phyloP scores from a whole-genome alignment of 139 green algal genomes.

The Astrephomene gubernaculifera region DNA sequence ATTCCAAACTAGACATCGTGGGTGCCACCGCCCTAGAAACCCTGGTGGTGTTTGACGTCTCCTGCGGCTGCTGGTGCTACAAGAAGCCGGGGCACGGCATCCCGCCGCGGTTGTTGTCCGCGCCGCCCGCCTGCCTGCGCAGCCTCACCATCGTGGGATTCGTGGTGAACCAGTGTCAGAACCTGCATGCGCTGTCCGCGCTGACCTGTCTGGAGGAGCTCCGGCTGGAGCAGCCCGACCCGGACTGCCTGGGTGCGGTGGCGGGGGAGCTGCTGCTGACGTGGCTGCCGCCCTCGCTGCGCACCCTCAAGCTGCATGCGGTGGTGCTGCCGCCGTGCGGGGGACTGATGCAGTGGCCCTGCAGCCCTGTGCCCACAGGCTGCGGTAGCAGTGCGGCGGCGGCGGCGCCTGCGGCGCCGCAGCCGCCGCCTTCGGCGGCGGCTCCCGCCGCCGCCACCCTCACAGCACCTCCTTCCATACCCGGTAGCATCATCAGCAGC shows the following conservation, averaged over 20 bases:
- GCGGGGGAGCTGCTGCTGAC: conserved; percentile 36
- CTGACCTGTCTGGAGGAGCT: conserved; percentile 38
- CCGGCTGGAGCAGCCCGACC: conserved; percentile 44
- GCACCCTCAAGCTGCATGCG: conserved; percentile 33
- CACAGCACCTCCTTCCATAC: too few species aligned
- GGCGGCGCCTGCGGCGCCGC: background rate
- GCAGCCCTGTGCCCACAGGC: too few species aligned
- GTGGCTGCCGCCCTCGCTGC: conserved; percentile 34
- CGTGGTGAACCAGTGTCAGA: conserved; percentile 34
- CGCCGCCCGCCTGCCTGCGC: conserved; percentile 12
- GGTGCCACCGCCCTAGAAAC: conserved; percentile 25
- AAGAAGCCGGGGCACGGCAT: conserved; percentile 43
- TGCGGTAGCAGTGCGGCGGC: background rate
- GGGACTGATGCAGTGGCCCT: too few species aligned
- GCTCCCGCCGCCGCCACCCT: background rate
- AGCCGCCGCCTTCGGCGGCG: background rate
- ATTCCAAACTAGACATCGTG: conserved; percentile 35
- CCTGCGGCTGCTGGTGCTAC: conserved; percentile 45
- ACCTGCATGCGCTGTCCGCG: conserved; percentile 31
- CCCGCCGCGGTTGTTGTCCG: conserved; percentile 22
- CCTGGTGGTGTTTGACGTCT: conserved; percentile 39
- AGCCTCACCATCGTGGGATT: conserved; percentile 25
- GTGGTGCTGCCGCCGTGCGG: conserved; percentile 30
- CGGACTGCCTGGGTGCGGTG: conserved; percentile 20
- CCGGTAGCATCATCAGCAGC: too few species aligned